Conservation (phyloP, 257 asterid species). For the Parsonsia alboflavescens region DNA sequence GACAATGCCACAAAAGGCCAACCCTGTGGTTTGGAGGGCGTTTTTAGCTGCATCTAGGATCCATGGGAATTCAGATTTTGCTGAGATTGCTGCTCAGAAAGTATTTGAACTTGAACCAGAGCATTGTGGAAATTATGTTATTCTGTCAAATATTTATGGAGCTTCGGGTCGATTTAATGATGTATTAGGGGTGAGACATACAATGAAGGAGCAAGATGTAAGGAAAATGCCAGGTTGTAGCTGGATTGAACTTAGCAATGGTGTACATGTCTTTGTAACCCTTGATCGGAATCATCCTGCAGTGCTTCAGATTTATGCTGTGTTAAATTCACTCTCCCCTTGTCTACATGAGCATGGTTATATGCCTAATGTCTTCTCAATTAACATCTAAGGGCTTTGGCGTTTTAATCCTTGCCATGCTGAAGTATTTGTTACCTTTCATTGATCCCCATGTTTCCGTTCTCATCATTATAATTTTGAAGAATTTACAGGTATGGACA, state of each 20-base stretch:
- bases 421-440: background rate
- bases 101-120: slow-evolving; percentile 60
- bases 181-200: slow-evolving; percentile 61
- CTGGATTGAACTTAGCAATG: slow-evolving; percentile 75
- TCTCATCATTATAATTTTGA: background rate
- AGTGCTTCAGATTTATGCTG: slow-evolving; percentile 39
- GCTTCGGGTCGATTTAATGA: slow-evolving; percentile 64
- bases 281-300: slow-evolving; percentile 53
- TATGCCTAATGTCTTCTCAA: slow-evolving; percentile 26
- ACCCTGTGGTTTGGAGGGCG: slow-evolving; percentile 77
- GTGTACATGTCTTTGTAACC: slow-evolving; percentile 55
- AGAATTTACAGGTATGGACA: background rate
- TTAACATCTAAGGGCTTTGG: slow-evolving; percentile 23
- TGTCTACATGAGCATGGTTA: slow-evolving; percentile 43
- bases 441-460: background rate
- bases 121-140: slow-evolving; percentile 75
- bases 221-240: slow-evolving; percentile 86
- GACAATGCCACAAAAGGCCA: slow-evolving; percentile 57
- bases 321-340: slow-evolving; percentile 49
- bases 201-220: slow-evolving; percentile 69
- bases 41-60: slow-evolving; percentile 68
- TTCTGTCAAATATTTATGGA: slow-evolving; percentile 73
- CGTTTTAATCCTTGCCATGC: background rate
- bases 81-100: slow-evolving; percentile 49
- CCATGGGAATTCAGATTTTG: slow-evolving; percentile 60